Percentiles rank a stretch among this genome's conserved stretches.
These are phyloP conservation scores for Dionaea muscipula DNA, from an alignment of 179 eudicot species.

Conservation along the genomic window DNA sequence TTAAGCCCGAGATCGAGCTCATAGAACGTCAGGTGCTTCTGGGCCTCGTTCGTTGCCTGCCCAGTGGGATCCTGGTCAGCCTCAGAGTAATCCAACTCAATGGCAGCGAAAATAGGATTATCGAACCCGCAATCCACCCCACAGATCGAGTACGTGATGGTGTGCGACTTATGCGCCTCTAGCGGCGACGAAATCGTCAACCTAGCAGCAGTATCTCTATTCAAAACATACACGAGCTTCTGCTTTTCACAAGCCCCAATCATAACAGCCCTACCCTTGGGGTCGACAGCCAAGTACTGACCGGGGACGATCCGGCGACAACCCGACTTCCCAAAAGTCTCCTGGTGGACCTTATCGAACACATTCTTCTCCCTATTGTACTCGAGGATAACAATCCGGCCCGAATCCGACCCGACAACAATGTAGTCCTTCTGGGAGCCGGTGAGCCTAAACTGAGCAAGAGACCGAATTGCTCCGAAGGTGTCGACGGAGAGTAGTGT, in stretches of 20 bases:
- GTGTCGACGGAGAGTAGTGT: slow-evolving; percentile 78
- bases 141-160: slow-evolving; percentile 55
- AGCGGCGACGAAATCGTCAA: slow-evolving; percentile 80
- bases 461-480: slow-evolving; percentile 74
- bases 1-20: slow-evolving; percentile 92
- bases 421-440: slow-evolving; percentile 86
- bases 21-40: slow-evolving; percentile 79
- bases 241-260: slow-evolving; percentile 93
- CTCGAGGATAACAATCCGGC: slow-evolving; percentile 70
- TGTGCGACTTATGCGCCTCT: slow-evolving; percentile 87
- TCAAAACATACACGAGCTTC: slow-evolving; percentile 88
- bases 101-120: slow-evolving; percentile 83
- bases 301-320: slow-evolving; percentile 90
- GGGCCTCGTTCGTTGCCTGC: slow-evolving; percentile 69
- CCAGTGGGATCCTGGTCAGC: slow-evolving; percentile 92
- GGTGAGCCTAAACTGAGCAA: slow-evolving; percentile 75
- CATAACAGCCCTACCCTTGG: slow-evolving; percentile 92
- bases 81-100: slow-evolving; percentile 88
- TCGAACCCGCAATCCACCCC: slow-evolving; percentile 98
- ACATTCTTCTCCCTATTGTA: slow-evolving; percentile 63
- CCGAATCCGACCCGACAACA: slow-evolving; percentile 88
- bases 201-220: slow-evolving; percentile 83
- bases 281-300: slow-evolving; percentile 77
- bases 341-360: slow-evolving; percentile 79
- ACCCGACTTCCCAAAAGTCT: slow-evolving; percentile 88